phyloP scores from a whole-genome alignment of 345 rosid species.

The Moringa oleifera region DNA sequence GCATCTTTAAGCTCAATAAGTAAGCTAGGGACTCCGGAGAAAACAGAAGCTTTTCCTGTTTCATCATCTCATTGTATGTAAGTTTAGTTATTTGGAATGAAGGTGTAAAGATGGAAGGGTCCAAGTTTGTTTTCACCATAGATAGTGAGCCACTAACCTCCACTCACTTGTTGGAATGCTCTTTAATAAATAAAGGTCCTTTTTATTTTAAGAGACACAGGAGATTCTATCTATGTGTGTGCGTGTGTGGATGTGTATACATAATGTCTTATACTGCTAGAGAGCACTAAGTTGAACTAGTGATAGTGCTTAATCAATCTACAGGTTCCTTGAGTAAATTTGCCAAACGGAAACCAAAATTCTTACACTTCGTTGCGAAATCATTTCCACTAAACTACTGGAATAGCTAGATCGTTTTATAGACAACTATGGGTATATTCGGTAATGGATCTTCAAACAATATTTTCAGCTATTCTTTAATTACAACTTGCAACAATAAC shows the following conservation, averaged over 20 bases:
- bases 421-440: too few species aligned
- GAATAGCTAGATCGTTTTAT: neutral
- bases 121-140: slow-evolving; percentile 25
- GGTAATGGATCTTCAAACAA: too few species aligned
- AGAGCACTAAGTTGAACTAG: slow-evolving; percentile 1
- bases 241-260: too few species aligned
- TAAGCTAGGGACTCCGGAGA: slow-evolving; percentile 25
- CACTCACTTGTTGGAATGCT: slow-evolving; percentile 30
- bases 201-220: slow-evolving; percentile 9
- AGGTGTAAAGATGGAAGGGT: slow-evolving; percentile 16
- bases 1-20: slow-evolving; percentile 37
- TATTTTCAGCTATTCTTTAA: neutral
- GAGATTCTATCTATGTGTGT: slow-evolving; percentile 14
- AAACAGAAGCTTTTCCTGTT: slow-evolving; percentile 18
- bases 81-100: slow-evolving; percentile 13
- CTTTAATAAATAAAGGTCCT: slow-evolving; percentile 15
- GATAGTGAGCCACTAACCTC: slow-evolving; percentile 37
- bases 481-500: neutral
- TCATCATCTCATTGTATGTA: slow-evolving; percentile 8
- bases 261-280: neutral
- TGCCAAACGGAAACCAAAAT: neutral
- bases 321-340: neutral
- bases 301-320: neutral
- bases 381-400: neutral
- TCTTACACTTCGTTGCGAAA: neutral